Evolutionary conservation across 352 stramenopile genomes (phyloP).

Genomic region (Pythium sukuiense): DNA sequence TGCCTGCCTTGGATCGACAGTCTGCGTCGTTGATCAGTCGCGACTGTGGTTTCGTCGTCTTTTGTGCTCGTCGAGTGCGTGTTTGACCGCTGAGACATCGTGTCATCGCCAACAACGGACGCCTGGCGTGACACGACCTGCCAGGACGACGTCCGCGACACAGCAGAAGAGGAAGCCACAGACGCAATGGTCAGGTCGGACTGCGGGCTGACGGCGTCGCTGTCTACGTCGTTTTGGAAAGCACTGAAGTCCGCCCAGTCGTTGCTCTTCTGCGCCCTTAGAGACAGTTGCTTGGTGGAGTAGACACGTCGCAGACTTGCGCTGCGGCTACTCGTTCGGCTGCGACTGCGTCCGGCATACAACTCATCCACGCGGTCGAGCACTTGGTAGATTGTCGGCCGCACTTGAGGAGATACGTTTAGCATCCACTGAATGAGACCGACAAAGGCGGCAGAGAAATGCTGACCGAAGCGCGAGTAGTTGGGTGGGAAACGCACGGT

Average conservation of each 20-base stretch:
- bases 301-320: slow-evolving; percentile 11
- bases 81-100: slow-evolving; percentile 9
- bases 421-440: slow-evolving; percentile 79
- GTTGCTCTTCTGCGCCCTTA: not conserved
- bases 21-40: slow-evolving; percentile 15
- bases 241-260: slow-evolving; percentile 38
- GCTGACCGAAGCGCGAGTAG: slow-evolving; percentile 12
- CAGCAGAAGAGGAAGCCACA: slow-evolving; percentile 20
- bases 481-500: slow-evolving; percentile 55
- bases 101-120: not conserved
- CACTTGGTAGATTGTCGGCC: slow-evolving; percentile 62
- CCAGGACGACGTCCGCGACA: slow-evolving; percentile 14
- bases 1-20: slow-evolving; percentile 29
- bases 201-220: slow-evolving; percentile 12
- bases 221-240: slow-evolving; percentile 18
- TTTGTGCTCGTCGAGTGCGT: slow-evolving; percentile 2
- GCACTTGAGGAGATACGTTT: slow-evolving; percentile 46
- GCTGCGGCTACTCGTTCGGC: slow-evolving; percentile 3
- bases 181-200: slow-evolving; percentile 17
- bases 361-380: slow-evolving; percentile 21
- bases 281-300: not conserved
- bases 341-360: not conserved
- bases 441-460: slow-evolving; percentile 60
- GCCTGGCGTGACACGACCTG: slow-evolving; percentile 6
- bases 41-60: not conserved